Conservation (phyloP, 164 flowering plant species). For the Tinospora cordifolia region DNA sequence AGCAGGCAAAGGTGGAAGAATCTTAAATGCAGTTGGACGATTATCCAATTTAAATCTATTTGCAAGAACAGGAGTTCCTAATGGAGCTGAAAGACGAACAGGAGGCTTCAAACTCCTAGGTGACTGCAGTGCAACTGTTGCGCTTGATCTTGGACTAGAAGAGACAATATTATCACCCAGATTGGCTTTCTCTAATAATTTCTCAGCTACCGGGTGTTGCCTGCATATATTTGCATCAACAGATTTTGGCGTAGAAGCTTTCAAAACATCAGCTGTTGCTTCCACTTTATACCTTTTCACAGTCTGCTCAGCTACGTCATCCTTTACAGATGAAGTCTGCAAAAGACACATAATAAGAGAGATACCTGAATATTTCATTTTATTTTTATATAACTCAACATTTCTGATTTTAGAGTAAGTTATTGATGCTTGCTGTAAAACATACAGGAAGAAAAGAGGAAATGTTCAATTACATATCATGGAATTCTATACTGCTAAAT, state of each 20-base stretch:
- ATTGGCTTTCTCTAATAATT: slow-evolving; percentile 25
- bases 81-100: slow-evolving; percentile 31
- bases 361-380: not conserved
- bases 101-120: slow-evolving; percentile 37
- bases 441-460: too few relatives aligned
- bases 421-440: too few relatives aligned
- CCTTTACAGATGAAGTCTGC: slow-evolving; percentile 55
- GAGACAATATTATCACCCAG: slow-evolving; percentile 28
- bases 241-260: slow-evolving; percentile 26
- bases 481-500: too few relatives aligned
- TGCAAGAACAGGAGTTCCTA: slow-evolving; percentile 29
- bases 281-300: slow-evolving; percentile 47
- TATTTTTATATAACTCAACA: not conserved
- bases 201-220: slow-evolving; percentile 25
- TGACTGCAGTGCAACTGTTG: slow-evolving; percentile 28
- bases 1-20: slow-evolving; percentile 70
- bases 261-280: slow-evolving; percentile 20
- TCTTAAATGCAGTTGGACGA: slow-evolving; percentile 65
- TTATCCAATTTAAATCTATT: slow-evolving; percentile 80
- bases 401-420: too few relatives aligned
- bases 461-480: too few relatives aligned
- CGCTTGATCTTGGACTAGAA: slow-evolving; percentile 29
- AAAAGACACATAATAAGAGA: slow-evolving; percentile 9
- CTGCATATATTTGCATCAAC: slow-evolving; percentile 22
- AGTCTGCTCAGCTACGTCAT: slow-evolving; percentile 41